Evolutionary conservation across 441 rosid species (phyloP), one percentile per base, ranked within the genome.

Genomic region (Pelargonium myrrhifolium): DNA sequence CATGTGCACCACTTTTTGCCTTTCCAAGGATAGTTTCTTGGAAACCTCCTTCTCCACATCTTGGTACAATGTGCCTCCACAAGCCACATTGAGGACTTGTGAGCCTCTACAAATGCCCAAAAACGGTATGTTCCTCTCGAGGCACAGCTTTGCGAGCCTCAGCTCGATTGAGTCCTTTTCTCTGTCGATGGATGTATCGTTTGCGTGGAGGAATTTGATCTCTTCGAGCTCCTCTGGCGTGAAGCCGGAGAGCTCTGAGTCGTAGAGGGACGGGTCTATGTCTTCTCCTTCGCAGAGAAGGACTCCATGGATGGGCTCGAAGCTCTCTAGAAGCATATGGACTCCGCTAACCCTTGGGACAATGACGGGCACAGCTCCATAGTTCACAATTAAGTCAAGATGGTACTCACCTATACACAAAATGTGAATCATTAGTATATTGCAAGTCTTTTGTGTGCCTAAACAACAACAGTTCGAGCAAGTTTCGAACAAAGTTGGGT

Each of bases 61-160:
- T 37, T 87, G 97, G 72, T 89, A 86, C 5, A 89, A 82, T 20
- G 86, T 86, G 12, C 97, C 97, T 3, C 93, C 97, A 20, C 88
- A 84, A 0, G 96, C 97, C 2, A 89, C 96, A 70, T 89, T 89
- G 8, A 91, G 86, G 37, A 91, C 84, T 67, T 87, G 93, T 5
- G 97, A 87, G n/a, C 97, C 97, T 53, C 97, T 80, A 72, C 97
- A 91, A 7, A 91, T 91, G 15, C 97, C 97, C 39, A 91, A 74
- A 59, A 77, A 86, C 0, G 93, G 96, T 60, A 91, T 89, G 84
- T 85, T 86, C 74, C 88, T 83, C 59, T 86, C 87, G 0, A 89
- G 89, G 79, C 96, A 89, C 8, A 89, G 84, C 76, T 75, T 85
- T 0, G 97, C 90, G 0, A 91, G 81, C 49, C 87, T 66, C 6